Conservation (phyloP, 1,284 basidiomycete species). For the Ganoderma meredithae region DNA sequence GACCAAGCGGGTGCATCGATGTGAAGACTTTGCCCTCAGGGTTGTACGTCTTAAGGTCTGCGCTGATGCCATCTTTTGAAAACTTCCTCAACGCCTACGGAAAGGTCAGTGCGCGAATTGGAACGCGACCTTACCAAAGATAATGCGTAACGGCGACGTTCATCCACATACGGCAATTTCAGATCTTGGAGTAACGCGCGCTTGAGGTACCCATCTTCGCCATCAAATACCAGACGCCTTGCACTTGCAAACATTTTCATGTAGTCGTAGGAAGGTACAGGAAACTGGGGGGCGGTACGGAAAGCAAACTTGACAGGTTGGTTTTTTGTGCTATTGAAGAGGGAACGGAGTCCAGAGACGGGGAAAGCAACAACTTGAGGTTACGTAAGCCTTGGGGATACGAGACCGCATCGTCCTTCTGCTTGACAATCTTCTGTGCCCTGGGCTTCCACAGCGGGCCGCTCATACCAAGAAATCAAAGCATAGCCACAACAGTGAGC, state of each 20-base stretch:
- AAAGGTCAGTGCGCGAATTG: background rate
- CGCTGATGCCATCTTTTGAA: background rate
- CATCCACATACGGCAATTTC: constrained; percentile 6
- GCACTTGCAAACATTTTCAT: constrained; percentile 38
- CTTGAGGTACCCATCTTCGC: constrained; percentile 14
- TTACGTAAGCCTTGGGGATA: constrained; percentile 41
- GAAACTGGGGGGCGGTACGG: constrained; percentile 36
- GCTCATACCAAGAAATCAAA: constrained; percentile 32
- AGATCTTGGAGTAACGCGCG: constrained; percentile 8
- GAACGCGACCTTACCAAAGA: constrained; percentile 6
- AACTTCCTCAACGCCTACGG: background rate
- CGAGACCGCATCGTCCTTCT: constrained; percentile 40
- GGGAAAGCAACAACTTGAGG: constrained; percentile 42
- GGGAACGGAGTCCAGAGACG: constrained; percentile 39
- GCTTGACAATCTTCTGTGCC: constrained; percentile 41
- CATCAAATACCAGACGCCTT: constrained; percentile 32
- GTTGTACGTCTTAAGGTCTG: background rate
- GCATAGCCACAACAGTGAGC: constrained; percentile 28
- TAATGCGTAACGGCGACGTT: constrained; percentile 6
- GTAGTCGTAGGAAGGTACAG: constrained; percentile 37
- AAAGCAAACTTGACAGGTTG: constrained; percentile 56
- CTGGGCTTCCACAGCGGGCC: constrained; percentile 34
- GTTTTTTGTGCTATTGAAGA: constrained; percentile 49
- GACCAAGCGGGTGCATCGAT: background rate
- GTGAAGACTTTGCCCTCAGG: background rate